Percentiles rank a stretch among this genome's conserved stretches.
Evolutionary conservation across 2,329 filamentous ascomycete species (phyloP).

Genomic region (Fusarium coffeatum): DNA sequence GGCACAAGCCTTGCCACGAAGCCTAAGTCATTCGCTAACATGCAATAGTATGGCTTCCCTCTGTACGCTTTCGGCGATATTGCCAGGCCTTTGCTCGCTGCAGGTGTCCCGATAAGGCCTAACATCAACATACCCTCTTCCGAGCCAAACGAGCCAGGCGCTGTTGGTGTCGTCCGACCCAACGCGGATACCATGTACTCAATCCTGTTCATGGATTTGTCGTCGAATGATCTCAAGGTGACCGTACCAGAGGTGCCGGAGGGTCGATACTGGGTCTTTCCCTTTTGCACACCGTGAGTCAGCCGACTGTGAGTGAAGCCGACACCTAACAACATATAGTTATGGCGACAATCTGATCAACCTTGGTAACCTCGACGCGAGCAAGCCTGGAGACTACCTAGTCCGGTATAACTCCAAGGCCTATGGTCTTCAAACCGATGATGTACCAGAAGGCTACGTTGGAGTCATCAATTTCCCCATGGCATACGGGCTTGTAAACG

Average conservation of each 20-base stretch:
- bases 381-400: not conserved
- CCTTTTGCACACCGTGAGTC: not conserved
- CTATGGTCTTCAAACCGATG: not conserved
- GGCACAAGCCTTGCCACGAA: not conserved
- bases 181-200: not conserved
- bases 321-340: accelerated
- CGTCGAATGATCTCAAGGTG: not conserved
- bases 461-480: not conserved
- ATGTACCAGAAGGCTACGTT: not conserved
- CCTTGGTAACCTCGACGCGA: not conserved
- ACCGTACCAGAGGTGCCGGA: not conserved
- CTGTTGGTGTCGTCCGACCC: not conserved
- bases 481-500: not conserved
- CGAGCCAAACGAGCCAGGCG: not conserved
- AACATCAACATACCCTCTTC: not conserved
- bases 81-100: not conserved
- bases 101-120: not conserved
- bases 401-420: not conserved
- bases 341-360: not conserved
- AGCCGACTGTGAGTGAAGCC: accelerated
- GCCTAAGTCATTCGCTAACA: not conserved
- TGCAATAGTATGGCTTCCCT: not conserved
- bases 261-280: not conserved
- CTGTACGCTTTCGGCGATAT: not conserved
- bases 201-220: not conserved